Evolutionary conservation across 495 filamentous ascomycete genomes (phyloP), one percentile per base, ranked within the genome.

Genomic region (Aspergillus incahuasiensis): DNA sequence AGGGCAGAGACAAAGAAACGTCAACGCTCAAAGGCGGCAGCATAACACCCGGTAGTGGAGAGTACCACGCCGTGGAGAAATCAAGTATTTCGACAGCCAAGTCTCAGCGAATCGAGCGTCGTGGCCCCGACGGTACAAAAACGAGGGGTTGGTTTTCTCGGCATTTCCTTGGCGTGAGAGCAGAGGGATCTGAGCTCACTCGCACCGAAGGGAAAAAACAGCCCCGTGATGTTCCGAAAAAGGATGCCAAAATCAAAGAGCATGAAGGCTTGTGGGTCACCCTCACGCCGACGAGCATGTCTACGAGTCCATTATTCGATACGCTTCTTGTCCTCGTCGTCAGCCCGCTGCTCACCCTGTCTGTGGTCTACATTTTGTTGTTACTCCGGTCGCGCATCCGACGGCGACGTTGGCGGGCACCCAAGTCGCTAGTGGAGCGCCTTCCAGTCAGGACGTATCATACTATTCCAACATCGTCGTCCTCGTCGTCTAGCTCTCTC

Each of bases 391-490:
- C 91, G 22, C 88, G 91, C 51, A 92, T 97, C 51, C 86, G 92
- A 24, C 82, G 94, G 45, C 81, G 92, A 59, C 81, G 94, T 56
- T 98, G 94, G 94, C 84, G 94, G 61, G 94, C 94, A 38, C 94
- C 94, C 3, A 98, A 97, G 67, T 95, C 89, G 11, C 86, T 98
- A 1, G 92, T 98, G 28, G 92, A 96, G 59, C 85, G 87, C 44
- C 82, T 98, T n/a, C 94, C 94, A 20, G 91, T 98, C 30, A 83
- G 92, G 52, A 96, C 90, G 0, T 98, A 97, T 62, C 92, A 95
- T 60, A 92, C 90, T 0, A 86, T 95, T 39, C 77, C 82, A 5
- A 78, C 79, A 16, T 78, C 82, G 1, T 80, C 84, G 6, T 82
- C 79, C 32, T 78, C 79, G 13, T 68, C 69, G 28, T 68, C 76